Percentiles rank a stretch among this genome's conserved stretches.
Evolutionary conservation across 1,284 basidiomycete species (phyloP).

Genomic region (Boletus sp.): DNA sequence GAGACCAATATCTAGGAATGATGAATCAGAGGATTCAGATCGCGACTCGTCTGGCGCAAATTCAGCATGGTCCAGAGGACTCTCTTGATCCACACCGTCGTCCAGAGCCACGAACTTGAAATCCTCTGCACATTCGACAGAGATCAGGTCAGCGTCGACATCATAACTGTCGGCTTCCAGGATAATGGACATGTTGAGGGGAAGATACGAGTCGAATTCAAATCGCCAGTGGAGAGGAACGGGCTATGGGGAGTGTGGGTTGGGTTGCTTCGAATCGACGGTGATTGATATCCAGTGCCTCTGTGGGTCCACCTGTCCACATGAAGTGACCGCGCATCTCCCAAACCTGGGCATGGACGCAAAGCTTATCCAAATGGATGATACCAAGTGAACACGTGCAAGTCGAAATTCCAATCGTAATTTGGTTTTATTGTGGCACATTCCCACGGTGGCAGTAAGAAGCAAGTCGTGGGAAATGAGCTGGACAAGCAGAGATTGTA

Average conservation of each 20-base stretch:
- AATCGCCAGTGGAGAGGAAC: background rate
- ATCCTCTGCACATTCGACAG: constrained; percentile 17
- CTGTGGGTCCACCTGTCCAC: constrained; percentile 27
- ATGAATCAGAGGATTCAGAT: constrained; percentile 28
- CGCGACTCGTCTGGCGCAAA: constrained; percentile 16
- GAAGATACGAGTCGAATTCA: background rate
- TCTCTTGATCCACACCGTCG: constrained; percentile 8
- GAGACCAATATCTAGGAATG: constrained; percentile 26
- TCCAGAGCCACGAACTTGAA: constrained; percentile 17
- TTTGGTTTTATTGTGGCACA: no score
- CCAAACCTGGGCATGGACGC: constrained; percentile 30
- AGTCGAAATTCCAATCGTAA: no score
- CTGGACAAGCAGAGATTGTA: no score
- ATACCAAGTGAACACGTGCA: no score
- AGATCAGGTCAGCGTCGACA: constrained; percentile 17
- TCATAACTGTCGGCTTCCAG: constrained; percentile 20
- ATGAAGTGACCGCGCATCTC: constrained; percentile 14
- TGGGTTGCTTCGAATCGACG: background rate
- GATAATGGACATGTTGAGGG: constrained; percentile 22
- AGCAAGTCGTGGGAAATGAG: background rate
- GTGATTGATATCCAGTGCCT: constrained; percentile 17
- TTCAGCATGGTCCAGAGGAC: constrained; percentile 1
- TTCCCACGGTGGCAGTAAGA: no score
- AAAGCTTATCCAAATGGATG: no score
- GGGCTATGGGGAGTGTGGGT: background rate